Percentiles rank a stretch among this genome's conserved stretches.
These are phyloP conservation scores for Adansonia gregorii DNA, from an alignment of 441 rosid species.

Conservation along the genomic window DNA sequence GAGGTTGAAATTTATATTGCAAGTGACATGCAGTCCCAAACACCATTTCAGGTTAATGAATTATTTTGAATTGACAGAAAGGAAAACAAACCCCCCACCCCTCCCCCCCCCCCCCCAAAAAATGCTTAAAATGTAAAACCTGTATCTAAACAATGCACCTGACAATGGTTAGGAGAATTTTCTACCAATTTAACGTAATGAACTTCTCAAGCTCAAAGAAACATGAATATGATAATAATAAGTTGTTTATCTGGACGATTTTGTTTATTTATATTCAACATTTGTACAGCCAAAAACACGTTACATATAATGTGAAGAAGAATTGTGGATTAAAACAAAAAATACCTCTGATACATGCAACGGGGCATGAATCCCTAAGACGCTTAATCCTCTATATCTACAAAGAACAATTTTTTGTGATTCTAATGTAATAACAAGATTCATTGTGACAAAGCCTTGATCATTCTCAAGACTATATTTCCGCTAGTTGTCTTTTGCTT, in stretches of 20 bases:
- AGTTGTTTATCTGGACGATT: neutral
- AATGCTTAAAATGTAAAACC: neutral
- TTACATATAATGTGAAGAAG: slow-evolving; percentile 32
- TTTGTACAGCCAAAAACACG: slow-evolving; percentile 31
- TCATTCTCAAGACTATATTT: slow-evolving; percentile 17
- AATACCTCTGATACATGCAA: neutral
- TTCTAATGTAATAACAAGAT: slow-evolving; percentile 17
- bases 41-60: too few species aligned
- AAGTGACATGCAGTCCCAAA: too few species aligned
- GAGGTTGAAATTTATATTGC: neutral
- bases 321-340: slow-evolving; percentile 11
- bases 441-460: slow-evolving; percentile 8
- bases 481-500: slow-evolving; percentile 5
- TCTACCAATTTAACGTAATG: neutral
- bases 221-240: neutral
- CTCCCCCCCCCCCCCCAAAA: too few species aligned
- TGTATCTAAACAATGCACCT: neutral
- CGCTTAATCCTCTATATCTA: slow-evolving; percentile 38
- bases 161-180: neutral
- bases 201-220: neutral
- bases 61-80: too few species aligned
- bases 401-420: slow-evolving; percentile 31
- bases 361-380: slow-evolving; percentile 14
- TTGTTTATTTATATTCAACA: slow-evolving; percentile 29
- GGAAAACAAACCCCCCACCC: too few species aligned